A percentile compares a stretch with the other conserved stretches of the same genome.
These are phyloP conservation scores for Microstegium vimineum DNA, from an alignment of 176 grass and related monocot species.

Conservation along the genomic window DNA sequence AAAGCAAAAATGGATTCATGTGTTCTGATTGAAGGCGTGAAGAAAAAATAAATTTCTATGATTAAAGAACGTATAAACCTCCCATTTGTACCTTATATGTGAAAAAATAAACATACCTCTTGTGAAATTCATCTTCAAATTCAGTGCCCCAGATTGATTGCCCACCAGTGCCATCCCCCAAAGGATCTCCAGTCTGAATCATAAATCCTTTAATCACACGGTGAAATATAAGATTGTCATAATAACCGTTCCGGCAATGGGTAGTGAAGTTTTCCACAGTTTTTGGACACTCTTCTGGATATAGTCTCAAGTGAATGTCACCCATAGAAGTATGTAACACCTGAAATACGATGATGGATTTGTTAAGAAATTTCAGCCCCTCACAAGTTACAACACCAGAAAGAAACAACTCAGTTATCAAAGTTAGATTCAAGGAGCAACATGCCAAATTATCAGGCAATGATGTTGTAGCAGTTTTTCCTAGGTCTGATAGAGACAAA, in stretches of 20 bases:
- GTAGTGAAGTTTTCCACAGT: slow-evolving; percentile 99
- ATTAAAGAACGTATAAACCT: not conserved
- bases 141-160: slow-evolving; percentile 98
- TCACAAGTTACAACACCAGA: not conserved
- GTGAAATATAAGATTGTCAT: slow-evolving; percentile 97
- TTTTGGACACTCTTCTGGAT: slow-evolving; percentile 99
- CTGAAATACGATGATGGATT: slow-evolving; percentile 40
- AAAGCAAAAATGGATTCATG: not conserved
- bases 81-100: not conserved
- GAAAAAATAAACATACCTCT: slow-evolving; percentile 49
- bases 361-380: not conserved
- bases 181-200: slow-evolving; percentile 95
- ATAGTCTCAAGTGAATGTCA: slow-evolving; percentile 87
- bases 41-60: not conserved
- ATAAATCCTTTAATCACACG: slow-evolving; percentile 98
- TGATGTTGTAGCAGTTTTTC: slow-evolving; percentile 78
- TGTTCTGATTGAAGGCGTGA: not conserved
- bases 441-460: slow-evolving; percentile 89
- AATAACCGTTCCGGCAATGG: slow-evolving; percentile 94
- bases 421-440: not conserved
- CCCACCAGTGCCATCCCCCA: slow-evolving; percentile 96
- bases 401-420: not conserved
- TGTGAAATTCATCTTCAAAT: slow-evolving; percentile 98
- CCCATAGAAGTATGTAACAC: slow-evolving; percentile 93
- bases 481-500: slow-evolving; percentile 88